phyloP scores from a whole-genome alignment of 129 eudicot species.

The Sambucus nigra region DNA sequence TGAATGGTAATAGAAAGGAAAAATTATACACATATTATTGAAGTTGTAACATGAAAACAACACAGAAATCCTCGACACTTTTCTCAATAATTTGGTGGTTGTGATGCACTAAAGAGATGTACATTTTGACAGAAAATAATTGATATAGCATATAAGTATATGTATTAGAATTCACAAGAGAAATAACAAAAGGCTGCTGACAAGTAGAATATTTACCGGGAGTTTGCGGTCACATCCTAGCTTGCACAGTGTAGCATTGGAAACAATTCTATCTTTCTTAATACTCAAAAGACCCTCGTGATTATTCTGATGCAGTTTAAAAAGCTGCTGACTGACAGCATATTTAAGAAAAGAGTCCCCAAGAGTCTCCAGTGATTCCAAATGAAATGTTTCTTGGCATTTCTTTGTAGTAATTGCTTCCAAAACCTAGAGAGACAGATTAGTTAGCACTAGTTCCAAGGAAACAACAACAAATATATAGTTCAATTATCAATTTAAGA shows the following conservation, averaged over 20 bases:
- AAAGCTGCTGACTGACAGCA: conserved; percentile 66
- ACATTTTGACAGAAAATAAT: too few species aligned
- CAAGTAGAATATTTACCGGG: conserved; percentile 35
- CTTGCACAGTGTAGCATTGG: conserved; percentile 61
- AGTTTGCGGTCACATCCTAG: conserved; percentile 64
- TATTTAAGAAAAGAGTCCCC: conserved; percentile 90
- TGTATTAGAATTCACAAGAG: not conserved
- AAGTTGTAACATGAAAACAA: too few species aligned
- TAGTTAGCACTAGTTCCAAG: not conserved
- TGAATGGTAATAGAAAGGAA: not conserved
- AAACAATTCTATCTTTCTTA: conserved; percentile 37
- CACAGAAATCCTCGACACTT: too few species aligned
- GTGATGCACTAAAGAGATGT: not conserved
- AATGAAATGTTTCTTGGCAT: conserved; percentile 60
- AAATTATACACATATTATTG: too few species aligned
- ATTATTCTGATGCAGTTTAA: conserved; percentile 34
- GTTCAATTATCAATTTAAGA: not conserved
- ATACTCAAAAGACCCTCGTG: conserved; percentile 73
- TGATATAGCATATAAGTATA: not conserved
- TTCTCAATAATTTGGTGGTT: not conserved
- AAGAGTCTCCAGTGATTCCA: conserved; percentile 85
- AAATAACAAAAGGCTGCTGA: not conserved
- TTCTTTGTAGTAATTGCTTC: conserved; percentile 79
- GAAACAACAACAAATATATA: not conserved
- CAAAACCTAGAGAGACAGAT: conserved; percentile 38